Conservation (phyloP, 371 early-diverging fungal genomes). For the Syncephalastrum sp. region DNA sequence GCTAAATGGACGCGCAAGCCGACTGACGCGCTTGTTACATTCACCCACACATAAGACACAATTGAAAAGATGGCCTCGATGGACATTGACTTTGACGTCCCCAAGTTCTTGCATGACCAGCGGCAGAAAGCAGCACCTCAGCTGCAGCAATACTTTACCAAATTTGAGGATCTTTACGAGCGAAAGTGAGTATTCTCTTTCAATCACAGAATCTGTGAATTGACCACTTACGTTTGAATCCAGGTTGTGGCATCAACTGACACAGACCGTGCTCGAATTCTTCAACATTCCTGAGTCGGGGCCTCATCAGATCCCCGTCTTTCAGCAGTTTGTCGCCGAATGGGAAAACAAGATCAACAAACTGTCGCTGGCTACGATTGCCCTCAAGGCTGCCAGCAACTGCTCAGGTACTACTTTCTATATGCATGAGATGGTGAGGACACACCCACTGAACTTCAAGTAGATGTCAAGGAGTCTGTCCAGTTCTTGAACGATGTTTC, state of each 20-base stretch:
- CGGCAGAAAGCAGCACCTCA: slow-evolving; percentile 67
- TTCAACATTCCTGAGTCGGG: slow-evolving; percentile 75
- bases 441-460: not conserved
- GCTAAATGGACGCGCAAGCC: too few relatives aligned
- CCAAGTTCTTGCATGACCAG: slow-evolving; percentile 68
- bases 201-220: not conserved
- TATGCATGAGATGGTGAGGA: not conserved
- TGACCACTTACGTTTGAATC: slow-evolving; percentile 1
- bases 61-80: slow-evolving; percentile 31
- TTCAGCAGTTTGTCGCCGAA: slow-evolving; percentile 87
- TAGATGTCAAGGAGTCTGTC: slow-evolving; percentile 64
- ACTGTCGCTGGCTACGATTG: slow-evolving; percentile 83
- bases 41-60: too few relatives aligned
- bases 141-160: slow-evolving; percentile 71
- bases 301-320: slow-evolving; percentile 78
- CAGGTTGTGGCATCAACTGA: slow-evolving; percentile 98
- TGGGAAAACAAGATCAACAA: slow-evolving; percentile 94
- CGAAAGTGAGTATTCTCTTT: slow-evolving; percentile 70
- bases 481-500: slow-evolving; percentile 66
- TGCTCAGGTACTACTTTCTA: slow-evolving; percentile 55
- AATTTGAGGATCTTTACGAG: slow-evolving; percentile 90
- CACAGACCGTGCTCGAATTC: slow-evolving; percentile 74
- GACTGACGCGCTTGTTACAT: too few relatives aligned
- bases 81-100: slow-evolving; percentile 85
- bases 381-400: slow-evolving; percentile 74